Evolutionary conservation across 371 early-diverging fungal species (phyloP), one percentile per base, ranked within the genome.

Genomic region (Haplosporangium sp.): DNA sequence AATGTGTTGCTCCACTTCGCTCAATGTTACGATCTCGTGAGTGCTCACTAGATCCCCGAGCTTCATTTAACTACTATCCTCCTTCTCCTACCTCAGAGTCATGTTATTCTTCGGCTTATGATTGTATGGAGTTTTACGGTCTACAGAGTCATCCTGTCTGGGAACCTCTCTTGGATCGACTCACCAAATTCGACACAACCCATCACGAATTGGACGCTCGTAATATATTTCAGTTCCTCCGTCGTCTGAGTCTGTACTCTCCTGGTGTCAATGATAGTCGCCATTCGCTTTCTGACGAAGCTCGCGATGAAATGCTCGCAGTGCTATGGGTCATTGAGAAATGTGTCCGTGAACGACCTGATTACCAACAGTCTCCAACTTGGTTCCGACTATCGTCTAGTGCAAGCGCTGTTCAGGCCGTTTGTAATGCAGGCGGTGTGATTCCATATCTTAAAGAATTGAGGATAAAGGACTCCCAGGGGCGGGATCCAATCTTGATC

Each of bases 361-460:
- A 79, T n/a, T 59, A 44, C 2, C 67, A 79, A 13, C 79, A 79
- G 45, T 73, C 74, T 9, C 74, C 70, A 4, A 79, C 79, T 27
- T 79, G 79, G 79, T 79, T 79, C 65, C 70, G 79, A 34, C 38
- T 74, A 58, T 79, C 79, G 9, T 79, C 79, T 9, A 79, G 79
- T 44, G 71, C 71, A n/a, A 60, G 37, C 38, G 74, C 74, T 3
- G 74, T 79, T 0, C 69, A 79, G 52, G 72, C 72, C 0, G 42
- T 77, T 0, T 68, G 45, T 17, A 42, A 57, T 39, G 68, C 72
- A 15, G 72, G 77, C n/a, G 77, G 77, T 0, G 65, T 72, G 34
- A 67, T 71, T 10, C 56, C 68, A 7, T 76, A 76, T 40, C 17
- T 71, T 47, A 76, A 63, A 61, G 68, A 63, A 20, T 39, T 72